Evolutionary conservation across 2,329 filamentous ascomycete species (phyloP).

Genomic region (Aspergillus pseudoterreus): DNA sequence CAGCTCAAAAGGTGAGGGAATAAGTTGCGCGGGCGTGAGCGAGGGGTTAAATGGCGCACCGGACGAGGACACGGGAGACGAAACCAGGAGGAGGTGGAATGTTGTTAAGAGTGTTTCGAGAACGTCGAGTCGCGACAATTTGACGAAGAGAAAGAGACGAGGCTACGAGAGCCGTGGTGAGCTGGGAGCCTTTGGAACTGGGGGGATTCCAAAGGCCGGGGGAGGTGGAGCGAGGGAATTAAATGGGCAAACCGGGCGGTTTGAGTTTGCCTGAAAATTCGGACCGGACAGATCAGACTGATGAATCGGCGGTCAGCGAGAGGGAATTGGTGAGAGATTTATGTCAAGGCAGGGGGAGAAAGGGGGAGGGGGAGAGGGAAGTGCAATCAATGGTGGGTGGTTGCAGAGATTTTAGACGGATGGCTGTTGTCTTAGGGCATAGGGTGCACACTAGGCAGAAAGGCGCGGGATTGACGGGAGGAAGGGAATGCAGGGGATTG

Average conservation of each 20-base stretch:
- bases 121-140: slow-evolving; percentile 43
- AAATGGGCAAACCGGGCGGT: slow-evolving; percentile 8
- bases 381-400: too few species aligned
- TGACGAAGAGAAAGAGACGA: slow-evolving; percentile 30
- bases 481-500: too few species aligned
- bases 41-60: slow-evolving; percentile 37
- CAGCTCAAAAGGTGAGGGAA: slow-evolving; percentile 75
- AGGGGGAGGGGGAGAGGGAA: too few species aligned
- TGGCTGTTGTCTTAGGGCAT: too few species aligned
- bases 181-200: slow-evolving; percentile 33
- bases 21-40: slow-evolving; percentile 42
- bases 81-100: slow-evolving; percentile 41
- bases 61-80: slow-evolving; percentile 24
- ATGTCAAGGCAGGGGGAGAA: not conserved
- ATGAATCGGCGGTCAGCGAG: slow-evolving; percentile 14
- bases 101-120: slow-evolving; percentile 46
- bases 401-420: too few species aligned
- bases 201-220: slow-evolving; percentile 35
- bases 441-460: too few species aligned
- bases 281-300: slow-evolving; percentile 7
- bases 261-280: slow-evolving; percentile 10
- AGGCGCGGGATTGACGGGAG: too few species aligned
- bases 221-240: slow-evolving; percentile 6
- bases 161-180: slow-evolving; percentile 40
- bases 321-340: not conserved